Evolutionary conservation across 257 asterid species (phyloP), one percentile per base, ranked within the genome.

Genomic region (Nicotiana attenuata): DNA sequence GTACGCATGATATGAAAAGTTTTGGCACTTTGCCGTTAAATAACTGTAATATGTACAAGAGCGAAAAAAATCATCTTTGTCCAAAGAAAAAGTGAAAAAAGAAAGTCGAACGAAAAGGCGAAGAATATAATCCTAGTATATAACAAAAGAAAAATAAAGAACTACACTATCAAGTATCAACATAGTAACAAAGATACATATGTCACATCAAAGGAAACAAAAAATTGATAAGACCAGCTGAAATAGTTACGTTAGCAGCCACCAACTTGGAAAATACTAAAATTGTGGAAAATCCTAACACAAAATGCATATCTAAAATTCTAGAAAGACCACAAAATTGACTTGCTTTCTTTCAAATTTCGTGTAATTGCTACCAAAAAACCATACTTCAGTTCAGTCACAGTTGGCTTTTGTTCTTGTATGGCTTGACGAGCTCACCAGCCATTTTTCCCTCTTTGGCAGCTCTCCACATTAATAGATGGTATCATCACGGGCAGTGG

Each of bases 291-390:
- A 22, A 22, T 50, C 35, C 16, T 73, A 73, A 47, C 7, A 22
- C 1, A 73, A 73, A 24, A 14, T 22, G 41, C 3, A 47, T 24
- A 5, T 15, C 15, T 75, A 22, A 75, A 50, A 75, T 75, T 75
- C 80, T 75, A 75, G 80, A 75, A 75, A 75, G 80, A 50, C 16
- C 45, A 75, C 80, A 75, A 7, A 50, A 20, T 3, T 75, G 80
- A 75, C 61, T 75, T 1, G 24, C 33, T 33, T 14, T 38, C 22
- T n/a, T n/a, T 41, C 22, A 16, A 15, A 20, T 38, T 14, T 47
- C 10, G 19, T 17, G 8, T 47, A 47, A 41, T 24, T 4, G 79
- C 63, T 73, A 45, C 16, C 20, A 50, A 73, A 50, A 14, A 24
- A 5, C 22, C 24, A n/a, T 24, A 15, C 16, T 1, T 57, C 1